A percentile compares a stretch with the other conserved stretches of the same genome.
Evolutionary conservation across 805 yeast species (phyloP).

Genomic region (Saturnispora ahearnii): DNA sequence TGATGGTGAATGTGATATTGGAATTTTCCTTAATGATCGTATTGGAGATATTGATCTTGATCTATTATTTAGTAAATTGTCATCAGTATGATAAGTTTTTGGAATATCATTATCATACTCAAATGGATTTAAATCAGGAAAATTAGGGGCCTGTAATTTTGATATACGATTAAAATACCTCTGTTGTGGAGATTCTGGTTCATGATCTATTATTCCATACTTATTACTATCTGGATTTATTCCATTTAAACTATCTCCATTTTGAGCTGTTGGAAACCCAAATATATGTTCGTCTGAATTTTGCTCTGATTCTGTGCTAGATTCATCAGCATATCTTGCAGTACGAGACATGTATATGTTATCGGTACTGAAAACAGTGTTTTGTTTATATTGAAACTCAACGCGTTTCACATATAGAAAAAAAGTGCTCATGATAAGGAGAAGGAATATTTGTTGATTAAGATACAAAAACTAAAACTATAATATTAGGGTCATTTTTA

Average conservation of each 20-base stretch:
- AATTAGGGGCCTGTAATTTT: neutral
- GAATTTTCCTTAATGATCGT: conserved; percentile 5
- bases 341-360: neutral
- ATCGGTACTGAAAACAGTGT: neutral
- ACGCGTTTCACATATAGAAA: neutral
- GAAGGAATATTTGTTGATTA: neutral
- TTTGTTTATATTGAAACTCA: neutral
- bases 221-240: neutral
- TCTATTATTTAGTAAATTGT: conserved; percentile 7
- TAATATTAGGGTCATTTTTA: neutral
- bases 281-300: neutral
- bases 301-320: neutral
- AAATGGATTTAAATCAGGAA: conserved; percentile 7
- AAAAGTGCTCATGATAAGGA: conserved; percentile 3
- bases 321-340: neutral
- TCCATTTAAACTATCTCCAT: neutral
- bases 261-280: neutral
- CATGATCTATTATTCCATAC: neutral
- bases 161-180: conserved; percentile 5
- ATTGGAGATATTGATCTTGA: conserved; percentile 16
- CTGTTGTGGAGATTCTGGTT: neutral
- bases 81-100: conserved; percentile 1
- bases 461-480: neutral
- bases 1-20: conserved; percentile 14
- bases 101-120: neutral